These are phyloP conservation scores for Colletotrichum sp. DNA, from an alignment of 2,329 filamentous ascomycete genomes.

Conservation along the genomic window DNA sequence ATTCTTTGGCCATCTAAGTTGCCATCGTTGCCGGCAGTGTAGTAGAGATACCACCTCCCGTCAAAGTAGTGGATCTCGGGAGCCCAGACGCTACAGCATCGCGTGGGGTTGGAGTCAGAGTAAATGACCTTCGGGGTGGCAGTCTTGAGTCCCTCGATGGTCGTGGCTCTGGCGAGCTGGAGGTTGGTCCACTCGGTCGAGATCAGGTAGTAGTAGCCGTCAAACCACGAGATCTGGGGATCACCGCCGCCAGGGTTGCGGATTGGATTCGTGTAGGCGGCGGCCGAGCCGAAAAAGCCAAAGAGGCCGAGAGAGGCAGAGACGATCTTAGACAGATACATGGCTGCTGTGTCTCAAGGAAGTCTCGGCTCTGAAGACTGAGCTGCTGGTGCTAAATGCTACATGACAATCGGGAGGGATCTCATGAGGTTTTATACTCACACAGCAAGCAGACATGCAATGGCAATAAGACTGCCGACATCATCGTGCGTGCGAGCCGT, in stretches of 20 bases:
- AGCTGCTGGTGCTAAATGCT: neutral
- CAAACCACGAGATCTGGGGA: constrained; percentile 56
- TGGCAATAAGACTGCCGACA: neutral
- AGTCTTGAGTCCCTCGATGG: constrained; percentile 59
- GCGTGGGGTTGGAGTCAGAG: constrained; percentile 46
- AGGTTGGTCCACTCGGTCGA: constrained; percentile 62
- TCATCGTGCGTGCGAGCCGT: neutral
- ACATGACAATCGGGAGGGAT: neutral
- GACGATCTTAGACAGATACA: constrained; percentile 1
- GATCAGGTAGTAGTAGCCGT: constrained; percentile 62
- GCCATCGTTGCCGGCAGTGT: constrained; percentile 51
- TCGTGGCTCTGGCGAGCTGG: constrained; percentile 58
- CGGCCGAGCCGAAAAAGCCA: constrained; percentile 23
- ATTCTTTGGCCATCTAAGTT: constrained; percentile 55
- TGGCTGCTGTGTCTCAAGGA: neutral
- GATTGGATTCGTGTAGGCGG: constrained; percentile 57
- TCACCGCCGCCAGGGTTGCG: constrained; percentile 55
- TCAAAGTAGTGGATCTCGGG: constrained; percentile 59
- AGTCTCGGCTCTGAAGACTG: neutral
- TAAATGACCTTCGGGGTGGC: constrained; percentile 57
- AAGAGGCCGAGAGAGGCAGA: constrained; percentile 1
- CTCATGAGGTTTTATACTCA: neutral
- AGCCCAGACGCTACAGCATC: constrained; percentile 64
- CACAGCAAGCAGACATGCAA: neutral
- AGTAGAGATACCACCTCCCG: constrained; percentile 61